phyloP scores from a whole-genome alignment of 495 filamentous ascomycete genomes.

The Hyphodiscus hymeniophilus region DNA sequence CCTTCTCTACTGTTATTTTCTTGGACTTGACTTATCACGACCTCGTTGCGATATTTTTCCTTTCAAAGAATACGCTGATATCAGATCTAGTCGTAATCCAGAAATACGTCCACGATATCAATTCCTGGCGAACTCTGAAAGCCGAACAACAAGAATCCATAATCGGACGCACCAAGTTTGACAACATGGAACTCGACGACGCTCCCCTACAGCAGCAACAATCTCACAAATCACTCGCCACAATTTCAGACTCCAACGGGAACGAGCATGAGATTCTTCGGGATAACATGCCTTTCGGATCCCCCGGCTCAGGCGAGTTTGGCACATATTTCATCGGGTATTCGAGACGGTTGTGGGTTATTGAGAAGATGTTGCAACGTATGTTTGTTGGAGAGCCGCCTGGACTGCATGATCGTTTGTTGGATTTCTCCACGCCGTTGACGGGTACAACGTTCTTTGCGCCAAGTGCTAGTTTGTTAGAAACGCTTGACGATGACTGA shows the following conservation, averaged over 20 bases:
- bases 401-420: constrained; percentile 45
- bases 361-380: constrained; percentile 48
- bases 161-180: constrained; percentile 47
- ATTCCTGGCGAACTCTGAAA: constrained; percentile 35
- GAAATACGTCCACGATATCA: constrained; percentile 49
- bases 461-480: constrained; percentile 37
- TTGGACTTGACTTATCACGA: too few species aligned
- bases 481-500: constrained; percentile 24
- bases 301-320: constrained; percentile 42
- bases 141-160: constrained; percentile 46
- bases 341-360: constrained; percentile 45
- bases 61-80: too few species aligned
- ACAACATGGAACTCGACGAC: constrained; percentile 49
- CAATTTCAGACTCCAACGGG: constrained; percentile 44
- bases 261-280: constrained; percentile 45
- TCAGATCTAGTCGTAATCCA: constrained; percentile 52
- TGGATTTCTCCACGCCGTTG: constrained; percentile 45
- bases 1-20: too few species aligned
- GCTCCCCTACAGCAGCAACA: constrained; percentile 35
- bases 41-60: too few species aligned
- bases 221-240: constrained; percentile 46
- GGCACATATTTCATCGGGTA: constrained; percentile 56
- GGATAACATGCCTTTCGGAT: constrained; percentile 55
- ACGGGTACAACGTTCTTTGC: constrained; percentile 48
- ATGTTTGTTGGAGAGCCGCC: constrained; percentile 50